Conservation (phyloP, 805 yeast species). For the Candida multigemmis region DNA sequence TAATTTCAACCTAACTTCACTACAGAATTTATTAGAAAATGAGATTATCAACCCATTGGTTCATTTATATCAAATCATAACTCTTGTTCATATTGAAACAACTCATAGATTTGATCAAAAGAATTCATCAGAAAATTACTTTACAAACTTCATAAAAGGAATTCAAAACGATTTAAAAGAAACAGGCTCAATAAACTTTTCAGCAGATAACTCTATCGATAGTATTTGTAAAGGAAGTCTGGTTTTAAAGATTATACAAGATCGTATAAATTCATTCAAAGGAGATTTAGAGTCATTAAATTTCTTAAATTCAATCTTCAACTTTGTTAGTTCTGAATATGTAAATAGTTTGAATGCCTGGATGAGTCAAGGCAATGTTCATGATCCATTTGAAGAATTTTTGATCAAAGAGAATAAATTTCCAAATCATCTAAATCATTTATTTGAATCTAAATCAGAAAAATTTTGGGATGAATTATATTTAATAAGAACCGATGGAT, state of each 20-base stretch:
- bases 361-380: constrained; percentile 64
- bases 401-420: constrained; percentile 43
- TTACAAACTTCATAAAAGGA: constrained; percentile 22
- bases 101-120: constrained; percentile 14
- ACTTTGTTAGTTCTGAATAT: constrained; percentile 54
- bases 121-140: constrained; percentile 10
- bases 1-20: constrained; percentile 47
- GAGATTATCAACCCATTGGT: constrained; percentile 25
- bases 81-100: constrained; percentile 41
- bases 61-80: constrained; percentile 51
- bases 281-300: constrained; percentile 56
- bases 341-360: constrained; percentile 66
- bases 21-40: constrained; percentile 33
- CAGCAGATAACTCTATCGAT: constrained; percentile 40
- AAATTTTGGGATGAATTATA: constrained; percentile 70
- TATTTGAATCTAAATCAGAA: constrained; percentile 37
- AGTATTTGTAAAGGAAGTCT: constrained; percentile 72
- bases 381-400: constrained; percentile 80
- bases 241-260: constrained; percentile 53
- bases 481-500: constrained; percentile 63
- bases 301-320: constrained; percentile 45
- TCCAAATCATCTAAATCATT: constrained; percentile 13
- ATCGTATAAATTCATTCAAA: constrained; percentile 41
- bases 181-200: constrained; percentile 39
- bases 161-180: constrained; percentile 32